Percentiles rank a stretch among this genome's conserved stretches.
Conservation (phyloP, 352 stramenopile species). For the Globisporangium acanthophoron region DNA sequence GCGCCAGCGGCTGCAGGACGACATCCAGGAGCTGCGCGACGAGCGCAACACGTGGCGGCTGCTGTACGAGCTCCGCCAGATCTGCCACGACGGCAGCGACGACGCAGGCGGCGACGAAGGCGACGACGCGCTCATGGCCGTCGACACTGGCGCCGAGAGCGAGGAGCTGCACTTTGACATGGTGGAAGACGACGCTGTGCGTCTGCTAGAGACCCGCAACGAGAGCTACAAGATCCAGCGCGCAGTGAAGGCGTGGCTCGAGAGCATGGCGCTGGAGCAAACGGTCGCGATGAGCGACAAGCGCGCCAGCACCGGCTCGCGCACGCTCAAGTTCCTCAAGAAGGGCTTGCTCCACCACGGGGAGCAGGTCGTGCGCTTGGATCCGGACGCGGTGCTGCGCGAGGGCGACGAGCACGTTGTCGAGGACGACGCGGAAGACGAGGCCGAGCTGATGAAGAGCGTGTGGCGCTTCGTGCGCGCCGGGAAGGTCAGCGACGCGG, state of each 20-base stretch:
- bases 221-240: constrained; percentile 67
- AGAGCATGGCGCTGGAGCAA: constrained; percentile 71
- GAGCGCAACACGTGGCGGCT: constrained; percentile 84
- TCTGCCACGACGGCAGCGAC: constrained; percentile 37
- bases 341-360: constrained; percentile 29
- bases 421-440: constrained; percentile 76
- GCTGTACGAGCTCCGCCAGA: constrained; percentile 63
- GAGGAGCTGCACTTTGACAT: constrained; percentile 65
- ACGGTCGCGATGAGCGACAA: constrained; percentile 59
- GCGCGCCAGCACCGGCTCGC: constrained; percentile 29
- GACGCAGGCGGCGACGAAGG: constrained; percentile 24
- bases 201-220: constrained; percentile 48
- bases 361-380: constrained; percentile 37
- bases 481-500: constrained; percentile 53
- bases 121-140: constrained; percentile 30
- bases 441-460: constrained; percentile 66
- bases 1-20: constrained; percentile 31
- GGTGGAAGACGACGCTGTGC: constrained; percentile 71
- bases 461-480: constrained; percentile 74
- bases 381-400: constrained; percentile 64
- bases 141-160: constrained; percentile 10
- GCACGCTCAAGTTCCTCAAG: constrained; percentile 58
- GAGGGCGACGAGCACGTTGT: constrained; percentile 58
- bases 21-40: constrained; percentile 63
- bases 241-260: constrained; percentile 75